Conservation (phyloP, 176 grass and related monocot species). For the Echinochloa phyllopogon region DNA sequence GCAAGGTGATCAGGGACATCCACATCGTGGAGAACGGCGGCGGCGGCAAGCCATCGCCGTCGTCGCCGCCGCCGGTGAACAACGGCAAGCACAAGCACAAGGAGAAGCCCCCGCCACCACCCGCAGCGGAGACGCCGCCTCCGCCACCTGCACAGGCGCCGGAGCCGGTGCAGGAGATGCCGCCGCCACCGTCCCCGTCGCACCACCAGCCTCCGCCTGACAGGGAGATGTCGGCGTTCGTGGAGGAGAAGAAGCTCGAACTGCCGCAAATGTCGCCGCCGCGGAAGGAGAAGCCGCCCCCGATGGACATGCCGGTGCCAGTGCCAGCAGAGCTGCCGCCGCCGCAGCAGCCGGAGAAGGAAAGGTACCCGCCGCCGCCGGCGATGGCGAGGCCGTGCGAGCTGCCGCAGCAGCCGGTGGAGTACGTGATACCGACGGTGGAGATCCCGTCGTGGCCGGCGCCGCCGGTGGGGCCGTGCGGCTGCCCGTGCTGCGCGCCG, state of each 20-base stretch:
- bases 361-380: neutral
- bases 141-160: neutral
- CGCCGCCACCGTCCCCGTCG: neutral
- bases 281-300: neutral
- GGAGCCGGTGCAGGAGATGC: neutral
- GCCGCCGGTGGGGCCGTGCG: slow-evolving; percentile 3
- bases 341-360: neutral
- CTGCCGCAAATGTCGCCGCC: slow-evolving; percentile 2
- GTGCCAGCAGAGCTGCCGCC: neutral
- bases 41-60: neutral
- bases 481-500: slow-evolving; percentile 47
- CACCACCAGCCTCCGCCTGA: neutral
- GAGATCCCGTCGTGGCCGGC: slow-evolving; percentile 49
- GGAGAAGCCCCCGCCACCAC: neutral
- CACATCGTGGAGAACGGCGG: slow-evolving; percentile 40
- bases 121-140: neutral
- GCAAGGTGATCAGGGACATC: slow-evolving; percentile 60
- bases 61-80: neutral
- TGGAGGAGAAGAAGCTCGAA: slow-evolving; percentile 34
- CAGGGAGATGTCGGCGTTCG: neutral
- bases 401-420: neutral
- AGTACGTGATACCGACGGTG: slow-evolving; percentile 23
- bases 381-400: neutral
- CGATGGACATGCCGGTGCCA: neutral
- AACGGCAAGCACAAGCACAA: slow-evolving; percentile 22